Base-by-base conservation (phyloP, 2,329 filamentous ascomycete genomes). In the Ceratocystis cubensis region DNA sequence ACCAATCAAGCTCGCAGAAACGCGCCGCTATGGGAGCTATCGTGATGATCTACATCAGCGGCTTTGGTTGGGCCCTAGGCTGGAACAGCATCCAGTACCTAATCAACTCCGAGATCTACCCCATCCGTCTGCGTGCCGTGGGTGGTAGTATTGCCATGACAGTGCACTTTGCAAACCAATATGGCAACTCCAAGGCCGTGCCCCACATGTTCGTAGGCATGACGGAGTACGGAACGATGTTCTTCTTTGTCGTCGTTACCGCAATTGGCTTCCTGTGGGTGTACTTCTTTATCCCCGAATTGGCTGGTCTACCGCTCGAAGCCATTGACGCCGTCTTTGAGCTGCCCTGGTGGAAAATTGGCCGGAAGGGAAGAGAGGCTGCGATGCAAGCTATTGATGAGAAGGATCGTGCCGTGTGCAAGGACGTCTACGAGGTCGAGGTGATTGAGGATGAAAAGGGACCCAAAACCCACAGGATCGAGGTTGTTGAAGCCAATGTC, bases 1-100 rank as follows among this genome's bases (percentile, higher is more conserved):
- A 81, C 0, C 66, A 72, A 0, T 63, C 64, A 6, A 15, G 25
- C 17, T 71, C 72, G 20, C 77, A 87, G 70, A 78, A 79, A 70
- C 78, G 77, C 0, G 82, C 85, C 3, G 87, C 85, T 65, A 84
- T 81, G 28, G 86, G 82, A 2, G 88, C 88, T 13, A 84, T 89
- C 67, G 85, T 84, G 61, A 87, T 88, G 84, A 88, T 90, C 70
- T 90, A 87, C 73, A 64, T 89, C 22, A 86, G 82, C 0, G 87
- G 86, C 1, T 80, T 84, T 66, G 87, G 86, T 1, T 89, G 86
- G 85, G 86, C 86, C 1, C 76, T 88, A 2, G 86, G 83, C 45
- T 91, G 85, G 87, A 90, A 90, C 76, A 83, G 80, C 0, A 88
- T 89, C 79, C 88, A 91, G 75, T 92, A 91, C 73, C 80, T 92